Evolutionary conservation across 805 yeast species (phyloP), one percentile per base, ranked within the genome.

Genomic region (Hanseniaspora singularis): DNA sequence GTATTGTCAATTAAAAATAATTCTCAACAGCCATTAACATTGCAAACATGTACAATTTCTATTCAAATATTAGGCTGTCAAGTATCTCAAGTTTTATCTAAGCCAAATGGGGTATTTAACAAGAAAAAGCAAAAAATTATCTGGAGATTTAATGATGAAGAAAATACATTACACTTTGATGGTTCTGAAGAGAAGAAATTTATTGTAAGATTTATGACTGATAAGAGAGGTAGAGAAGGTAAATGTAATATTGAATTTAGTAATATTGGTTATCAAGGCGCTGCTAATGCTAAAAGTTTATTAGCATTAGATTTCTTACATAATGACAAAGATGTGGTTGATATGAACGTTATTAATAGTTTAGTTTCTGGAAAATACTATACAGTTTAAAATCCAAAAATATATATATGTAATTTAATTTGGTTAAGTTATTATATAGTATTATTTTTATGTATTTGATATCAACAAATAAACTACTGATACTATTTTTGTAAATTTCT

Each of bases 91-190:
- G 96, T 96, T 0, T 77, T 87, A 51, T 81, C 95, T 3, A 85
- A 83, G 60, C 98, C 98, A 4, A 79, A 82, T 48, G 97, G 96
- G 49, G 76, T 94, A 1, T 89, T 87, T 69, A 85, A 81, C 63
- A 81, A 76, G 57, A 96, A 87, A 44, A 79, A 77, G 58, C 80
- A 77, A 54, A 75, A 96, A 63, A 79, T 92, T 49, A 80, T 92
- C 0, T 88, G 96, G 96, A 75, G 81, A 59, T 76, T 77, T 54
- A 48, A 41, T 28, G 65, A 54, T 49, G 68, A 65, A 38, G 67
- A 71, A 11, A 55, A 73, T 10, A 57, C 54, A 3, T 55, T 76
- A 19, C 62, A 63, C 51, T 50, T 53, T 40, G 54, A 54, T 2
- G 40, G 41, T 15, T 60, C 60, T 2, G 57, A 54, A 16, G 87